phyloP scores from a whole-genome alignment of 78 protist genomes.

The Capsaspora owczarzaki region DNA sequence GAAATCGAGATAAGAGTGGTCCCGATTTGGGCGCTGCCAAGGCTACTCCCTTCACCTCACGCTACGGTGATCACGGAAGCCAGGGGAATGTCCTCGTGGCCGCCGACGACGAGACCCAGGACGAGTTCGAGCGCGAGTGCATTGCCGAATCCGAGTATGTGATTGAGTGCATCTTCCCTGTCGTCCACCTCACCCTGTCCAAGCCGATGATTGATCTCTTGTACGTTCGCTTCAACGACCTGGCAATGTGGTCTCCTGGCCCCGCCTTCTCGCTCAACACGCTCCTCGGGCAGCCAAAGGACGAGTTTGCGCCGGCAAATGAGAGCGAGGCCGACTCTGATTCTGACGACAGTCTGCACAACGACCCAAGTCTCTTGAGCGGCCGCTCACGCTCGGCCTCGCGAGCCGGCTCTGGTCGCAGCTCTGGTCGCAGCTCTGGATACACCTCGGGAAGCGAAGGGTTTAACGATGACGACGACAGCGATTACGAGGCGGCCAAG shows the following conservation, averaged over 20 bases:
- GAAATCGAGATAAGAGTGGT: neutral
- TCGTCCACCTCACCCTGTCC: neutral
- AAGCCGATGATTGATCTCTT: neutral
- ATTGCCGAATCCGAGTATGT: neutral
- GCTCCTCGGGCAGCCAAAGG: too few species aligned
- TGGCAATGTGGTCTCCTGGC: neutral
- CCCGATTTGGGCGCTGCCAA: too few species aligned
- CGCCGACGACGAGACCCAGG: neutral
- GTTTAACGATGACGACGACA: too few species aligned
- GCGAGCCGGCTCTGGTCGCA: too few species aligned
- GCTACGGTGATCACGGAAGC: neutral
- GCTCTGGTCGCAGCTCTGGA: too few species aligned
- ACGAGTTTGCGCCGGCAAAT: too few species aligned
- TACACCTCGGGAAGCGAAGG: too few species aligned
- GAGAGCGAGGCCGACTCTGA: neutral
- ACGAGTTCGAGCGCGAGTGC: neutral
- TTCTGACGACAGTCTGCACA: too few species aligned
- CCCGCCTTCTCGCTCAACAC: too few species aligned
- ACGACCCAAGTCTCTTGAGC: too few species aligned
- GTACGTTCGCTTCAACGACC: neutral
- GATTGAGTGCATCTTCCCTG: neutral
- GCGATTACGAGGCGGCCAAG: too few species aligned
- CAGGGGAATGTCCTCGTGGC: neutral
- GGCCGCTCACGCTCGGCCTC: too few species aligned
- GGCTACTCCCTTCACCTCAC: neutral